Base-by-base conservation (phyloP, 106 monocot species). In the Dactylorhiza incarnata region DNA sequence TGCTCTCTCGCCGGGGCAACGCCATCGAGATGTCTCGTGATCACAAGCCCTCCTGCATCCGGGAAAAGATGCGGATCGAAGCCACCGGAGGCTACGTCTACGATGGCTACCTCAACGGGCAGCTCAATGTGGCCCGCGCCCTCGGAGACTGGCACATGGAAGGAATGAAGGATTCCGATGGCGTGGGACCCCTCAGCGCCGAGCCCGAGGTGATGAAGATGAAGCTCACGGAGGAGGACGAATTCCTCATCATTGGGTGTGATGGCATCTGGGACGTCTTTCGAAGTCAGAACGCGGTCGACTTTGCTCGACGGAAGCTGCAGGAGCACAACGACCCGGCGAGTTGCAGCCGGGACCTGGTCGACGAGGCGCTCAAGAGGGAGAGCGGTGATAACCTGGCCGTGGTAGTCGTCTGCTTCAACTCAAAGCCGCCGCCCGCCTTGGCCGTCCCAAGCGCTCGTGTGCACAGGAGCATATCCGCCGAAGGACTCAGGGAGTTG, bases 261-360 rank as follows among this genome's bases (percentile, higher is more conserved):
- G 95, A 95, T 51, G 95, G 95, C 5, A 78, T 95, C 8, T 95
- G 95, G 95, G 95, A 95, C 7, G 95, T 95, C 2, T 90, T 95
- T 73, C 82, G 83, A 15, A 95, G 90, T 78, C 95, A 95, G 73
- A 90, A 92, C 49, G 95, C 95, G 0, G 88, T 95, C 11, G 92
- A 90, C 37, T 90, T 95, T 77, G 92, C 92, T 13, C 80, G 95
- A 5, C 78, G 90, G 52, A 90, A 87, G 79, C 84, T 95, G 19
- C 87, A 85, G 73, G 88, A 88, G 83, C 95, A 95, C 78, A 92
- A 95, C 25, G 90, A 95, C 49, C 92, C 95, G 0, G 67, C 70
- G 0, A 48, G 46, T 0, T 95, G 95, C 80, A 90, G 88, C 75
- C 86, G 77, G 48, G 92, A 90, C 68, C 77, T 95, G 22, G 87